A percentile compares a stretch with the other conserved stretches of the same genome.
phyloP scores from a whole-genome alignment of 768 basidiomycete species.

The Amanita fuliginea region DNA sequence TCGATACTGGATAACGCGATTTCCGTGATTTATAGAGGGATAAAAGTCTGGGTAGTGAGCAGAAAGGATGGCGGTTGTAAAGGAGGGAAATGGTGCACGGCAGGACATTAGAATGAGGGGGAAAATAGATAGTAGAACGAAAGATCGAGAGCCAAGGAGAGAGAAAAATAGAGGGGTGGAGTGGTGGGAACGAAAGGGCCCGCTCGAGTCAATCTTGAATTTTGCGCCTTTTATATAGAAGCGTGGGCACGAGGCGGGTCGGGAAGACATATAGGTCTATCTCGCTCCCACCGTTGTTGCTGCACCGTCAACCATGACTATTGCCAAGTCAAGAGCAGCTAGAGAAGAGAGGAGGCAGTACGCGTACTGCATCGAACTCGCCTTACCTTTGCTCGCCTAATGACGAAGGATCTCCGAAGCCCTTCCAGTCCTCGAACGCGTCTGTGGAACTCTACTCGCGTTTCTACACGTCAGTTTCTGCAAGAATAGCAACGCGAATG shows the following conservation, averaged over 20 bases:
- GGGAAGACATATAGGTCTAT: constrained; percentile 3
- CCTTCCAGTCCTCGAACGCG: not conserved
- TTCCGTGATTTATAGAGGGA: not conserved
- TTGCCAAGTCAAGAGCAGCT: not conserved
- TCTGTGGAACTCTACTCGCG: not conserved
- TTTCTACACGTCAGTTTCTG: not conserved
- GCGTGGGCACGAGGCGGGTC: constrained; percentile 1
- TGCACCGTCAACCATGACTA: not conserved
- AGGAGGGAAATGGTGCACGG: constrained; percentile 1
- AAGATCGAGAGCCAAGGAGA: not conserved
- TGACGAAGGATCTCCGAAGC: not conserved
- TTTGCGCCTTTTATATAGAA: constrained; percentile 2
- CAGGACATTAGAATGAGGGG: not conserved
- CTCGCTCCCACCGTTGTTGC: not conserved
- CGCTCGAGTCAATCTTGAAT: constrained; percentile 2
- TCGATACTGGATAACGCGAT: not conserved
- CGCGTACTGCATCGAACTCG: not conserved
- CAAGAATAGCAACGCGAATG: not conserved
- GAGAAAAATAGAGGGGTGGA: not conserved
- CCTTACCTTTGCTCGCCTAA: not conserved
- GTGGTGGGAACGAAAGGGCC: constrained; percentile 5
- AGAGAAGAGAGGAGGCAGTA: not conserved
- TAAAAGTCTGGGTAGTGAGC: not conserved
- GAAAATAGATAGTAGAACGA: not conserved
- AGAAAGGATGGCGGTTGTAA: constrained; percentile 3